Evolutionary conservation across 345 rosid species (phyloP).

Genomic region (Acer negundo): DNA sequence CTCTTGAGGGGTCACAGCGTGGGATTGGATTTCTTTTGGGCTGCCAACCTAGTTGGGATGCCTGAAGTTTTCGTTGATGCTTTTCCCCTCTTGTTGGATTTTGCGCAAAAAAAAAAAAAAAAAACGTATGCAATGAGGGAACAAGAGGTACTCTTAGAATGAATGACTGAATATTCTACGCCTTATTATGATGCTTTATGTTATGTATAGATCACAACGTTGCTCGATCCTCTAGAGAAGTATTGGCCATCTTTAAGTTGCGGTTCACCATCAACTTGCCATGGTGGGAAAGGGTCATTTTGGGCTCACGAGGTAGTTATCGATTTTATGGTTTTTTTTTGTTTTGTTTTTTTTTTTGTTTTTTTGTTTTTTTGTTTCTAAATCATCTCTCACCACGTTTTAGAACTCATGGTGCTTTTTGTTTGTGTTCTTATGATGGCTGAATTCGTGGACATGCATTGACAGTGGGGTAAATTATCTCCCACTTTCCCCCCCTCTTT

Average conservation of each 20-base stretch:
- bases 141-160: background rate
- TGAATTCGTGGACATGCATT: slow-evolving; percentile 32
- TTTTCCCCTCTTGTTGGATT: too few relatives aligned
- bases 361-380: slow-evolving; percentile 9
- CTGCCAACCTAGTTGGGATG: too few relatives aligned
- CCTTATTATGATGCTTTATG: slow-evolving; percentile 4
- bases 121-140: background rate
- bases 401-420: slow-evolving; percentile 41
- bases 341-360: slow-evolving; percentile 12
- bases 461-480: slow-evolving; percentile 86
- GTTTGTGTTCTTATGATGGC: slow-evolving; percentile 39
- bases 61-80: too few relatives aligned
- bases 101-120: too few relatives aligned
- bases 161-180: background rate
- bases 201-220: slow-evolving; percentile 55
- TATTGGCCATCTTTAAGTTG: slow-evolving; percentile 86
- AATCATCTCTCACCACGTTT: slow-evolving; percentile 4
- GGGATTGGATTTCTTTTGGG: too few relatives aligned
- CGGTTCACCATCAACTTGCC: slow-evolving; percentile 59
- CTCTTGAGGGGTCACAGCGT: too few relatives aligned
- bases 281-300: slow-evolving; percentile 64
- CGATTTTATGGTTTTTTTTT: background rate
- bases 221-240: slow-evolving; percentile 56
- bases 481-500: slow-evolving; percentile 22
- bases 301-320: slow-evolving; percentile 83